Percentiles rank a stretch among this genome's conserved stretches.
These are phyloP conservation scores for Phytophthora europaea DNA, from an alignment of 352 stramenopile genomes.

Conservation along the genomic window DNA sequence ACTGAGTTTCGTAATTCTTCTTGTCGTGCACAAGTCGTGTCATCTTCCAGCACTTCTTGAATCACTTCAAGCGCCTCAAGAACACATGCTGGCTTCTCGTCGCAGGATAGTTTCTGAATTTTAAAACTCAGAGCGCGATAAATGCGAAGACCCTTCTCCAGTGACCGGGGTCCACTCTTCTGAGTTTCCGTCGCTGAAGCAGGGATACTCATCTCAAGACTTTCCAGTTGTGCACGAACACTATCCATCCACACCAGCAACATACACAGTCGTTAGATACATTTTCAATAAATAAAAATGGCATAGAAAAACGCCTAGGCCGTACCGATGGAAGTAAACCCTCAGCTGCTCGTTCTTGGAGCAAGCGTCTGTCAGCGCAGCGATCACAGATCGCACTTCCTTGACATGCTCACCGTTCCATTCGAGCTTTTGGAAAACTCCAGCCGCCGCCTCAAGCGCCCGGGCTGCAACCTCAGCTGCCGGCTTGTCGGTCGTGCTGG, in stretches of 20 bases:
- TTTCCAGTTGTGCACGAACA: constrained; percentile 36
- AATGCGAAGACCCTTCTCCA: constrained; percentile 7
- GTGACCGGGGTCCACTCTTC: neutral
- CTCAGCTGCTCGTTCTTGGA: constrained; percentile 36
- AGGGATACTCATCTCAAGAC: constrained; percentile 26
- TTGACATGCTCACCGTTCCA: constrained; percentile 16
- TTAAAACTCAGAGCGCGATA: constrained; percentile 11
- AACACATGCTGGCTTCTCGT: constrained; percentile 15
- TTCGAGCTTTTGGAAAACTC: constrained; percentile 18
- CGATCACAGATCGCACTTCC: constrained; percentile 26
- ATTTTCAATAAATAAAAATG: neutral
- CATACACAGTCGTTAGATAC: neutral
- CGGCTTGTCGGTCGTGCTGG: constrained; percentile 16
- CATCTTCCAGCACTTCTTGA: constrained; percentile 26
- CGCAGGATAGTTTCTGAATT: neutral
- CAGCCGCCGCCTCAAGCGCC: constrained; percentile 24
- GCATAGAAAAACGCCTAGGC: neutral
- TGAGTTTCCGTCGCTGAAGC: neutral
- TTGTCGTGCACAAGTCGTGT: constrained; percentile 7
- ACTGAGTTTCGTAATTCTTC: constrained; percentile 4
- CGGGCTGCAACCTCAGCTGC: constrained; percentile 27
- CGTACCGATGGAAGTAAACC: constrained; percentile 34
- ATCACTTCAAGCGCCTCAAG: constrained; percentile 21
- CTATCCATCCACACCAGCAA: constrained; percentile 13
- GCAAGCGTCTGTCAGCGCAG: constrained; percentile 32